phyloP scores from a whole-genome alignment of 495 filamentous ascomycete species.

The Melanomma pulvis-pyrius region DNA sequence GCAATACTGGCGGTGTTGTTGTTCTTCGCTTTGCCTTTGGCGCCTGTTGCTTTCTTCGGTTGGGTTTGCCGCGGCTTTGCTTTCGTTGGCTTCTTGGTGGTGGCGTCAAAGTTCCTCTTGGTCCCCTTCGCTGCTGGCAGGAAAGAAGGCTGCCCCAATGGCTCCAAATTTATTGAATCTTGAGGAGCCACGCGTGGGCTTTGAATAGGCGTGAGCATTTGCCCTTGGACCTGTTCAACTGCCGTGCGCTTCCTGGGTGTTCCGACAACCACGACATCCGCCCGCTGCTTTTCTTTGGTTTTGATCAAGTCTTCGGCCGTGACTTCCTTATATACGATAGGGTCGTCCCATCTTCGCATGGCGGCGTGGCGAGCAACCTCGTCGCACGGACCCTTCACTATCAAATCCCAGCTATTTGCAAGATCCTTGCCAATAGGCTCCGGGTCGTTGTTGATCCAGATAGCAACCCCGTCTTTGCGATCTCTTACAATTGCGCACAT shows the following conservation, averaged over 20 bases:
- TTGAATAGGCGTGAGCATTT: constrained; percentile 23
- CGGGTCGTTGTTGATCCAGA: constrained; percentile 91
- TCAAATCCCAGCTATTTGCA: constrained; percentile 87
- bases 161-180: not conserved
- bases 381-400: constrained; percentile 85
- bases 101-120: constrained; percentile 11
- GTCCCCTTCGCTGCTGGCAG: not conserved
- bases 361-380: constrained; percentile 76
- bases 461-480: constrained; percentile 82
- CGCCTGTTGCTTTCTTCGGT: constrained; percentile 2
- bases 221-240: constrained; percentile 22
- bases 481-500: constrained; percentile 79
- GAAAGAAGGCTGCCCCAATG: constrained; percentile 1
- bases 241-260: constrained; percentile 24
- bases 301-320: constrained; percentile 43
- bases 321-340: constrained; percentile 52
- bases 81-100: constrained; percentile 1
- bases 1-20: constrained; percentile 14
- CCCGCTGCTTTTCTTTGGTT: constrained; percentile 18
- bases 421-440: constrained; percentile 81
- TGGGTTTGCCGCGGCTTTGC: not conserved
- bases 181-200: constrained; percentile 22
- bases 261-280: constrained; percentile 15
- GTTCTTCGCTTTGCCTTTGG: constrained; percentile 11
- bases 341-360: constrained; percentile 77